These are phyloP conservation scores for Cyathus olla DNA, from an alignment of 1,284 basidiomycete species.

Conservation along the genomic window DNA sequence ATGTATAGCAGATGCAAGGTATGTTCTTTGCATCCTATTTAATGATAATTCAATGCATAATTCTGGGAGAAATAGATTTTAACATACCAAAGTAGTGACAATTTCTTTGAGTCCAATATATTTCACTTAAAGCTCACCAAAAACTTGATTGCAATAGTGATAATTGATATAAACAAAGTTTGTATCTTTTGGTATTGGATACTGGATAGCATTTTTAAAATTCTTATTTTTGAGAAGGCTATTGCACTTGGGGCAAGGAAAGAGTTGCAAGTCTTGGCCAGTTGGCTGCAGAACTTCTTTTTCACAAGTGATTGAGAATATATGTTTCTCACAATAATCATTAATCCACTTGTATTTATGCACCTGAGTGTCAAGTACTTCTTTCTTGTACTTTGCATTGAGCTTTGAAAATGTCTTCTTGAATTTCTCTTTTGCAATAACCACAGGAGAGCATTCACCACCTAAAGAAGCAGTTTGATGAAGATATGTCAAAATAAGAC, in stretches of 20 bases:
- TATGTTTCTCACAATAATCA: too few species aligned
- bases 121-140: constrained; percentile 13
- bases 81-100: constrained; percentile 10
- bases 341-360: too few species aligned
- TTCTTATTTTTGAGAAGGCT: background rate
- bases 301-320: too few species aligned
- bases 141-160: constrained; percentile 6
- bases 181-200: constrained; percentile 9
- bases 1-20: constrained; percentile 24
- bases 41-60: background rate
- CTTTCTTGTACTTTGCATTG: too few species aligned
- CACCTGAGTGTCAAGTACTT: too few species aligned
- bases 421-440: too few species aligned
- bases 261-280: too few species aligned
- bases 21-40: constrained; percentile 9
- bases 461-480: too few species aligned
- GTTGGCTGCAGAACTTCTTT: too few species aligned
- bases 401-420: too few species aligned
- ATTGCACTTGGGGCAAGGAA: background rate
- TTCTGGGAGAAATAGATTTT: background rate
- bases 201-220: constrained; percentile 18
- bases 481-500: too few species aligned
- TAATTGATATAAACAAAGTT: constrained; percentile 19
- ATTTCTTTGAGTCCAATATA: constrained; percentile 19
- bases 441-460: too few species aligned